These are phyloP conservation scores for Angophora floribunda DNA, from an alignment of 345 rosid genomes.

Conservation along the genomic window DNA sequence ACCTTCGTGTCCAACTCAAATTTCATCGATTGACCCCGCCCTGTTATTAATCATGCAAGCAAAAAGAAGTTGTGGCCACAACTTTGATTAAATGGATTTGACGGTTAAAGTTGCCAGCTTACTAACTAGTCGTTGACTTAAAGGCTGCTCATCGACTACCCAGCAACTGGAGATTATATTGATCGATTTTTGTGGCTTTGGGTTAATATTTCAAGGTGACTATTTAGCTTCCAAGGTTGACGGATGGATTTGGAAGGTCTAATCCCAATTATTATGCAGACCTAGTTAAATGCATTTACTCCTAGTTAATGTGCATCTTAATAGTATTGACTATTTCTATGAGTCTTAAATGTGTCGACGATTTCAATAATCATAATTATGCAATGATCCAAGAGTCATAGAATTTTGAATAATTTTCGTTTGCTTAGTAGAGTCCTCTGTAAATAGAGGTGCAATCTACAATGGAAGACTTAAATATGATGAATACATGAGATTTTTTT, in stretches of 20 bases:
- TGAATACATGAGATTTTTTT: neutral
- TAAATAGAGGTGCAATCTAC: neutral
- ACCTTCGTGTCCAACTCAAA: neutral
- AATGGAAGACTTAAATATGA: neutral
- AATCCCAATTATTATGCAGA: neutral
- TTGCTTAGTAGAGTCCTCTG: neutral
- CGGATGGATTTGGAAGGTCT: neutral
- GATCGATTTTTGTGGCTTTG: neutral
- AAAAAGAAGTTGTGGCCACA: neutral
- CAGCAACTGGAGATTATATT: neutral
- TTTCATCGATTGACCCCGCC: neutral
- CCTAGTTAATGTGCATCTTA: neutral
- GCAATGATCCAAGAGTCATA: neutral
- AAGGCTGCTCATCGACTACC: neutral
- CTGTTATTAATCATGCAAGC: neutral
- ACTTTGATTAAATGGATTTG: neutral
- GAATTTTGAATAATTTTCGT: neutral
- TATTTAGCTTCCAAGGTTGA: neutral
- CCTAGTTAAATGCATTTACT: neutral
- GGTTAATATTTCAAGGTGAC: neutral
- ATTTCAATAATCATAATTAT: neutral
- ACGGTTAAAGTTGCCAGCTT: neutral
- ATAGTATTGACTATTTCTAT: neutral
- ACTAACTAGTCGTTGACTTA: neutral
- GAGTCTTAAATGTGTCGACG: neutral